Percentiles rank a stretch among this genome's conserved stretches.
phyloP scores from a whole-genome alignment of 495 filamentous ascomycete species.

The Penicillium bialowiezense region DNA sequence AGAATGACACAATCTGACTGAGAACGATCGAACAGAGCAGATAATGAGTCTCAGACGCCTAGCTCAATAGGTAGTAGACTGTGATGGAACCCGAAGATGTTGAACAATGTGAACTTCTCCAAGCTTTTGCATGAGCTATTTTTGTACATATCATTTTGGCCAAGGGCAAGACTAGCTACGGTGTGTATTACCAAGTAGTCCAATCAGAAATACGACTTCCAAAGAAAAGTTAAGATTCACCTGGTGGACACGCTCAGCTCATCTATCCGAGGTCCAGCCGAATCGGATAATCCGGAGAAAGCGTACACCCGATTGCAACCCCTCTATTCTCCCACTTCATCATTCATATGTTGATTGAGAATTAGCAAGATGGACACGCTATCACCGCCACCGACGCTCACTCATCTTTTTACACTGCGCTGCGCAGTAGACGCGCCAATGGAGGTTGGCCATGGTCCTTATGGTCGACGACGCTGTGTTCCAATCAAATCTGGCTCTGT shows the following conservation, averaged over 20 bases:
- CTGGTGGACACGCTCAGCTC: too few relatives aligned
- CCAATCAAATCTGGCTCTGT: conserved; percentile 26
- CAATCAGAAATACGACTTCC: too few relatives aligned
- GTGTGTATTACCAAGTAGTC: too few relatives aligned
- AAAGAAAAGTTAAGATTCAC: too few relatives aligned
- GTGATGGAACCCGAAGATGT: neutral
- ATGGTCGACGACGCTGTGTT: conserved; percentile 30
- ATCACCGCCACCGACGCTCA: conserved; percentile 23
- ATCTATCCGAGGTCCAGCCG: neutral
- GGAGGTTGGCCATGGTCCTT: conserved; percentile 30
- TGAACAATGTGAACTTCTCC: neutral
- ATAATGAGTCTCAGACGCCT: neutral
- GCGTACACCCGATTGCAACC: neutral
- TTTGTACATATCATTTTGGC: too few relatives aligned
- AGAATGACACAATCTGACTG: too few relatives aligned
- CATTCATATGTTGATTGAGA: neutral
- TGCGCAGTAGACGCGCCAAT: conserved; percentile 29
- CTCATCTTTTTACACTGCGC: conserved; percentile 29
- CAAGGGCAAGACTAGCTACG: too few relatives aligned
- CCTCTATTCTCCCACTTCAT: neutral
- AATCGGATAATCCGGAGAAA: neutral
- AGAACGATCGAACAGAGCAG: too few relatives aligned
- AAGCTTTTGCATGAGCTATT: too few relatives aligned
- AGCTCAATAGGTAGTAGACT: neutral
- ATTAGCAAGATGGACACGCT: conserved; percentile 17